phyloP scores from a whole-genome alignment of 2,329 filamentous ascomycete genomes.

The Diaporthe citriasiana region DNA sequence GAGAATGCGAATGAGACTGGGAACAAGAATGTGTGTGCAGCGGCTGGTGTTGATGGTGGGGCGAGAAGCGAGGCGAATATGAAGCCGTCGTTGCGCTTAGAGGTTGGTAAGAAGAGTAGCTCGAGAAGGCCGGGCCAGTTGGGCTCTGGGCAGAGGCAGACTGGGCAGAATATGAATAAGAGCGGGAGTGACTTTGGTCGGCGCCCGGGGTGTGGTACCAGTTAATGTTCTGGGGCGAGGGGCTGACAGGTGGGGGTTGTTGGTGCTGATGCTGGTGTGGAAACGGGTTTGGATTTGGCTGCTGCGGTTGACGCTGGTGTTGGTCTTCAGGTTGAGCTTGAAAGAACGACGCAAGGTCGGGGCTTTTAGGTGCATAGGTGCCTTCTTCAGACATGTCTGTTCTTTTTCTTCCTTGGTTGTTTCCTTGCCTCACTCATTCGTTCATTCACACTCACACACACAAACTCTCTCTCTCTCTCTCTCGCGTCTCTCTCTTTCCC shows the following conservation, averaged over 20 bases:
- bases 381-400: conserved; percentile 39
- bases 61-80: conserved; percentile 39
- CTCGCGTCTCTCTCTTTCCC: not conserved
- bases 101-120: conserved; percentile 39
- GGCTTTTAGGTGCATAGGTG: conserved; percentile 34
- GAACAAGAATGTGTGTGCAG: conserved; percentile 1
- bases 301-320: conserved; percentile 46
- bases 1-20: not conserved
- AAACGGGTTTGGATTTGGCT: conserved; percentile 40
- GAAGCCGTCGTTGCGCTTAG: conserved; percentile 29
- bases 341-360: conserved; percentile 39
- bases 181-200: conserved; percentile 36
- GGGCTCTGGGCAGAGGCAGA: conserved; percentile 41
- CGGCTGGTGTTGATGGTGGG: conserved; percentile 36
- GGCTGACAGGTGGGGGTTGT: conserved; percentile 35
- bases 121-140: conserved; percentile 34
- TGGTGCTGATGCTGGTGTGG: conserved; percentile 43
- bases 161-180: conserved; percentile 42
- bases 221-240: conserved; percentile 36
- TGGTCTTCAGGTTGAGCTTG: conserved; percentile 45
- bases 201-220: conserved; percentile 41
- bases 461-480: not conserved
- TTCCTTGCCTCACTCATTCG: conserved; percentile 11
- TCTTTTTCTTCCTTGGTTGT: conserved; percentile 4
- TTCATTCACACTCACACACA: conserved; percentile 23